These are phyloP conservation scores for Paecilomyces formosus DNA, from an alignment of 2,329 filamentous ascomycete species.

Conservation along the genomic window DNA sequence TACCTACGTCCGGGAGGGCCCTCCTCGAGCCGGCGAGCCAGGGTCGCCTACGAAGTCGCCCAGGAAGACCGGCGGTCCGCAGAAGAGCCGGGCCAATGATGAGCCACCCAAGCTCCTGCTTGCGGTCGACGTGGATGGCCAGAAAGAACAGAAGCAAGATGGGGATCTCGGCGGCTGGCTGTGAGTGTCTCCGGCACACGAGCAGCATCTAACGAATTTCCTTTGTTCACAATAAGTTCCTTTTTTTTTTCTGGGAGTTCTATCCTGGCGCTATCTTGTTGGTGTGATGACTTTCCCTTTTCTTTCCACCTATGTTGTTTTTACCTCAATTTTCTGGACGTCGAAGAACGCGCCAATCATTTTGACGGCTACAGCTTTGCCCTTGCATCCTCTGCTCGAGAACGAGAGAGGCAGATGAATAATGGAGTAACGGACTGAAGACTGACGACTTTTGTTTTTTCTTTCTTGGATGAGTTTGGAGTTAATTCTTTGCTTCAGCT, in stretches of 20 bases:
- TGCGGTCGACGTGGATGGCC: constrained; percentile 25
- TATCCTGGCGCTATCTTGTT: background rate
- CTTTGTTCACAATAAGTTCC: background rate
- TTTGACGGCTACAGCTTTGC: background rate
- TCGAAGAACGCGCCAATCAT: background rate
- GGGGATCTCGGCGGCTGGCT: constrained; percentile 31
- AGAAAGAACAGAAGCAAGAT: constrained; percentile 11
- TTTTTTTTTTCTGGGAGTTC: background rate
- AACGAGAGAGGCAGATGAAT: background rate
- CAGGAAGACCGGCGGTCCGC: constrained; percentile 37
- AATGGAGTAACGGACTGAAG: background rate
- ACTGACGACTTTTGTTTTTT: background rate
- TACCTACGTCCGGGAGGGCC: constrained; percentile 59
- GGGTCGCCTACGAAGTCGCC: constrained; percentile 38
- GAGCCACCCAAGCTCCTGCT: constrained; percentile 55
- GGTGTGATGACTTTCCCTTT: background rate
- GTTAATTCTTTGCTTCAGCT: background rate
- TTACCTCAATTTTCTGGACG: background rate
- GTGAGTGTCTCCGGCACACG: constrained; percentile 11
- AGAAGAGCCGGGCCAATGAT: constrained; percentile 36
- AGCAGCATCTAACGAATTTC: constrained; percentile 4
- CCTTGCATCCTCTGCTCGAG: background rate
- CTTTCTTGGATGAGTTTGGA: background rate
- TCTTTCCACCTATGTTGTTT: background rate
- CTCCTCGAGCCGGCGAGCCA: constrained; percentile 29